Evolutionary conservation across 208 protist genomes (phyloP).

Genomic region (Leishmania amazonensis): DNA sequence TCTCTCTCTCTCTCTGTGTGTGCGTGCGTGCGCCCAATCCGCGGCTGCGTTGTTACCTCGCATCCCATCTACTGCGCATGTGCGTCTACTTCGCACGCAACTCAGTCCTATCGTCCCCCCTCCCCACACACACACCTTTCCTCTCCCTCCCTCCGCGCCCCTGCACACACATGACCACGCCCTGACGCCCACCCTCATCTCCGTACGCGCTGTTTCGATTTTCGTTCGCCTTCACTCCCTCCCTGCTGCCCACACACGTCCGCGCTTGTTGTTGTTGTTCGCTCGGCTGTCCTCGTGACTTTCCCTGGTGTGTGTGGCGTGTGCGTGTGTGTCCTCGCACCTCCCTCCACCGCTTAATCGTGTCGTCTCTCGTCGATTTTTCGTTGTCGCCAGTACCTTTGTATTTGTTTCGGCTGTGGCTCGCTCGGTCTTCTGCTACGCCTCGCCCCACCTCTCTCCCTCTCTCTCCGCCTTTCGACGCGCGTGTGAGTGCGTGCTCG

Average conservation of each 20-base stretch:
- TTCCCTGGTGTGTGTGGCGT: too few relatives aligned
- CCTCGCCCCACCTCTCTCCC: not conserved
- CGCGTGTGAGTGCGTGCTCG: not conserved
- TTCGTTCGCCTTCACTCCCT: not conserved
- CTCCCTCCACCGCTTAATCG: not conserved
- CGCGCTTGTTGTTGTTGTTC: too few relatives aligned
- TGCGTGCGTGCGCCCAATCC: not conserved
- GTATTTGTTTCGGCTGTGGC: too few relatives aligned
- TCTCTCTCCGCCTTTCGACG: constrained; percentile 4
- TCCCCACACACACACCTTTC: not conserved
- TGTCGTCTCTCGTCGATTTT: not conserved
- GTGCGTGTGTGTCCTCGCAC: not conserved
- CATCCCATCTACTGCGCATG: not conserved
- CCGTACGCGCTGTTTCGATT: not conserved
- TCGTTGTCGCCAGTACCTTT: too few relatives aligned
- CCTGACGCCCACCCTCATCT: too few relatives aligned
- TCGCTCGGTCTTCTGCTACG: too few relatives aligned
- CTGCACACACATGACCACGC: too few relatives aligned
- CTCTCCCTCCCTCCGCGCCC: not conserved
- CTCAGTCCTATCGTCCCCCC: not conserved
- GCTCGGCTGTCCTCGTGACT: too few relatives aligned
- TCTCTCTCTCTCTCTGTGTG: not conserved
- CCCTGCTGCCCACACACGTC: too few relatives aligned
- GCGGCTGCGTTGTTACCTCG: not conserved
- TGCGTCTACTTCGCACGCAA: not conserved